A percentile compares a stretch with the other conserved stretches of the same genome.
These are phyloP conservation scores for Termitomyces sp. DNA, from an alignment of 768 basidiomycete species.

Conservation along the genomic window DNA sequence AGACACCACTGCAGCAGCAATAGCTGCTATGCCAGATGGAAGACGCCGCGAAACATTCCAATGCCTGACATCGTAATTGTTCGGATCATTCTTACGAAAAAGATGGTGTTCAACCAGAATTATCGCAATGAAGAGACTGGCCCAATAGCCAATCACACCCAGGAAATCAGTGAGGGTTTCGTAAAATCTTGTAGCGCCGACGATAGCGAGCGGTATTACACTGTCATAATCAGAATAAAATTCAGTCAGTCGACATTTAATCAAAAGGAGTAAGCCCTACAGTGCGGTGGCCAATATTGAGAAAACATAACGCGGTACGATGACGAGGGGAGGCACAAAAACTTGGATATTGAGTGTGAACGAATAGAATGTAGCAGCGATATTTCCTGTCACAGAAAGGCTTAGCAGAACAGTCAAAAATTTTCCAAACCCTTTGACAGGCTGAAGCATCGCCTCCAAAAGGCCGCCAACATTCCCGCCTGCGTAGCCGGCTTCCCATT, in stretches of 20 bases:
- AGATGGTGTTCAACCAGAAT: constrained; percentile 64
- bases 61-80: constrained; percentile 41
- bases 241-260: not conserved
- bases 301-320: constrained; percentile 73
- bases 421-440: constrained; percentile 66
- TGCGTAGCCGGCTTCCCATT: constrained; percentile 56
- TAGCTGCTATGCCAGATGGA: constrained; percentile 64
- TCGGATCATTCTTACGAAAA: constrained; percentile 51
- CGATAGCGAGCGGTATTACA: constrained; percentile 68
- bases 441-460: constrained; percentile 64
- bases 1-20: constrained; percentile 44
- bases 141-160: constrained; percentile 68
- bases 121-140: constrained; percentile 54
- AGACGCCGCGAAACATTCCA: constrained; percentile 57
- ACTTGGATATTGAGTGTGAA: constrained; percentile 70
- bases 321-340: constrained; percentile 49
- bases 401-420: constrained; percentile 78
- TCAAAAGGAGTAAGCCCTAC: constrained; percentile 31
- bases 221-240: constrained; percentile 24
- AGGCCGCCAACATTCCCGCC: constrained; percentile 65
- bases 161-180: constrained; percentile 68
- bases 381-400: constrained; percentile 76
- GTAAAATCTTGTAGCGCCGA: constrained; percentile 71
- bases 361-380: constrained; percentile 80
- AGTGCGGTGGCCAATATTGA: constrained; percentile 67